Evolutionary conservation across 75 land plant species (phyloP), one percentile per base, ranked within the genome.

Genomic region (Pinus tabuliformis): DNA sequence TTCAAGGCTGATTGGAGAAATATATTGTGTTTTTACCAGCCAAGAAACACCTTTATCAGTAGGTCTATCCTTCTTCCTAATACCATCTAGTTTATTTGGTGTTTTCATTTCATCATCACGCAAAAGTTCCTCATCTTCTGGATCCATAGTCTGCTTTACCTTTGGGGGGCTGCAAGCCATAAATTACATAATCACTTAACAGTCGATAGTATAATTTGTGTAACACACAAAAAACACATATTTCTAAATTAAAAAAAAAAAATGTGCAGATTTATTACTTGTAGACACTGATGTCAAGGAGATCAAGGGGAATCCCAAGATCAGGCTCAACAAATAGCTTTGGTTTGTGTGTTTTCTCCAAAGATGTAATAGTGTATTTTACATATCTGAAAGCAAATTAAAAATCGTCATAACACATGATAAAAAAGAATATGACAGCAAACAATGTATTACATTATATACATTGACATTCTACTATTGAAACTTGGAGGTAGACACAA

Each of bases 41-140:
- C 99, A 97, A 28, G 98, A 88, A 62, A 97, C 90, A 73, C 99
- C 99, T 84, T 94, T 94, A 80, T 94, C 99, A 75, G 95, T 92
- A 1, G 99, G 98, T 59, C 99, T 77, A 11, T 92, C 99, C 78
- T 92, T 94, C 77, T 73, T 90, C 63, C 77, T 91, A 37, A 94
- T 86, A 9, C 90, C 87, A 37, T 86, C 87, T 64, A 78, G 62
- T 70, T 89, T 92, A 5, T 87, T 75, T 54, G 95, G 95, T 57
- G 89, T 86, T 24, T 62, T 70, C 26, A 79, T 74, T 36, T 90
- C 99, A 83, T 85, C 91, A 70, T 92, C 99, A 71, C 88, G 83
- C 76, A 97, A 82, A 73, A 97, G 79, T 70, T 92, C 95, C 74
- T 98, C 99, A 85, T 97, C 98, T 76, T 88, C 95, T 66, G 93